These are phyloP conservation scores for Zychaea mexicana DNA, from an alignment of 371 early-diverging fungal genomes.

Conservation along the genomic window DNA sequence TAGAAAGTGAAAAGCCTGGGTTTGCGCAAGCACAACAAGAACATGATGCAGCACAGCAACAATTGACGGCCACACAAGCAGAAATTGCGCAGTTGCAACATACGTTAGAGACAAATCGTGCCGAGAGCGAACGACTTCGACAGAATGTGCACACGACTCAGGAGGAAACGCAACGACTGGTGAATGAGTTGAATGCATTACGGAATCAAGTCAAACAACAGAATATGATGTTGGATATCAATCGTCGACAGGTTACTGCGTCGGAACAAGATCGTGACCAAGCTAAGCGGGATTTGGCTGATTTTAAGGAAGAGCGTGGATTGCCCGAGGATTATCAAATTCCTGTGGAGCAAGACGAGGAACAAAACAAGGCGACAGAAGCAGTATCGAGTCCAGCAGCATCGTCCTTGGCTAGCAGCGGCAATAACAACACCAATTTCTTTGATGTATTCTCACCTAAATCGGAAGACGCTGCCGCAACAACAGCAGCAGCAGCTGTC, in stretches of 20 bases:
- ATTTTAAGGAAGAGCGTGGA: conserved; percentile 34
- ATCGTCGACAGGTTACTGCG: conserved; percentile 50
- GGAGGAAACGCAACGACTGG: conserved; percentile 33
- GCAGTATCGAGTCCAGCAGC: neutral
- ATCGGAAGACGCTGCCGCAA: neutral
- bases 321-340: conserved; percentile 3
- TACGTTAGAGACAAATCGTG: conserved; percentile 27
- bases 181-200: conserved; percentile 30
- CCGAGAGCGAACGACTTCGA: conserved; percentile 37
- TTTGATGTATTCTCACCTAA: conserved; percentile 25
- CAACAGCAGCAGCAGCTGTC: neutral
- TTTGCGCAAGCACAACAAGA: conserved; percentile 27
- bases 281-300: conserved; percentile 38
- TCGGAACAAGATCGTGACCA: conserved; percentile 47
- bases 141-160: conserved; percentile 40
- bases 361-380: neutral
- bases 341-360: conserved; percentile 6
- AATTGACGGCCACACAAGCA: conserved; percentile 32
- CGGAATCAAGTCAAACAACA: conserved; percentile 44
- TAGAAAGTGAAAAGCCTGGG: conserved; percentile 25
- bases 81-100: conserved; percentile 31
- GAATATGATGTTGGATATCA: conserved; percentile 50
- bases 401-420: neutral
- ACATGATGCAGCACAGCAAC: conserved; percentile 29
- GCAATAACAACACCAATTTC: conserved; percentile 3